phyloP scores from a whole-genome alignment of 805 yeast species.

The Metschnikowia kofuensis region DNA sequence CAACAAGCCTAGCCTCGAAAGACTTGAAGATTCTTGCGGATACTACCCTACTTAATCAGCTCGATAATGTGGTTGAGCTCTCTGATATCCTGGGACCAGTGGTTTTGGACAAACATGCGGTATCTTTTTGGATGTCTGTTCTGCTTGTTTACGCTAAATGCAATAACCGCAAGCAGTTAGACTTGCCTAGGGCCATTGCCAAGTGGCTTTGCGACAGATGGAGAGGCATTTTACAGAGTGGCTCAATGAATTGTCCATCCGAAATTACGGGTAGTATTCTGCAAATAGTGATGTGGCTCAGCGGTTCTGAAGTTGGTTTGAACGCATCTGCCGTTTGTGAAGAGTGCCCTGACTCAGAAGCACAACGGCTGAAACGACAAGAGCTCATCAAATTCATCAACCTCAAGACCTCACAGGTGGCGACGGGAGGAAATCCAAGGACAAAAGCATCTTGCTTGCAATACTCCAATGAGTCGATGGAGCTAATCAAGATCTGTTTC shows the following conservation, averaged over 20 bases:
- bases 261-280: background rate
- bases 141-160: constrained; percentile 34
- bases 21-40: constrained; percentile 28
- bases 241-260: background rate
- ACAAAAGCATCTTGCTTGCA: constrained; percentile 1
- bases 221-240: constrained; percentile 21
- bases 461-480: constrained; percentile 1
- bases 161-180: constrained; percentile 26
- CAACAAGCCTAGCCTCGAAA: constrained; percentile 9
- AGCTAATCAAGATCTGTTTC: background rate
- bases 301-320: background rate
- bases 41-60: constrained; percentile 40
- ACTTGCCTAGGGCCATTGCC: constrained; percentile 28
- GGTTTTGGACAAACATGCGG: constrained; percentile 42
- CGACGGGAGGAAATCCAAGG: constrained; percentile 3
- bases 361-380: no score
- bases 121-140: constrained; percentile 52
- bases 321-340: background rate
- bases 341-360: no score
- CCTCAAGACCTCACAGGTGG: background rate
- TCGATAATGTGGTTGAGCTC: constrained; percentile 40
- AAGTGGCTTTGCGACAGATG: constrained; percentile 55
- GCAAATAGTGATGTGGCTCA: constrained; percentile 1
- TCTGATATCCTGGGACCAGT: constrained; percentile 47
- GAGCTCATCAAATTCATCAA: background rate